Evolutionary conservation across 129 eudicot genomes (phyloP).

Genomic region (Helianthus tuberosus): DNA sequence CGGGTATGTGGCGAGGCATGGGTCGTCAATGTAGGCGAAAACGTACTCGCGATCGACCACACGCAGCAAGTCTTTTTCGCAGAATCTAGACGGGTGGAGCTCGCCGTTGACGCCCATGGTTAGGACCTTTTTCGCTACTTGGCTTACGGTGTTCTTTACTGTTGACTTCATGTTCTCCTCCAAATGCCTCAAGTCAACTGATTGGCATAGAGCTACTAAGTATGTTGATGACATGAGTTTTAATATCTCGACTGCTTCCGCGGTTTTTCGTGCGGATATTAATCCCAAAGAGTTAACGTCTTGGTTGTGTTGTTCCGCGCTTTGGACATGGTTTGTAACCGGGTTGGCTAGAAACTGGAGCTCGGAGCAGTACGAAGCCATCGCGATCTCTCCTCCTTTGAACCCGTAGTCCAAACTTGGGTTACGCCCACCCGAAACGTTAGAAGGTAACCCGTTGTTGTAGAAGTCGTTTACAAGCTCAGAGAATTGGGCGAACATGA

Average conservation of each 20-base stretch:
- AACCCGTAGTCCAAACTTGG: conserved; percentile 81
- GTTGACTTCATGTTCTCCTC: conserved; percentile 62
- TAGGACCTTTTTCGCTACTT: conserved; percentile 57
- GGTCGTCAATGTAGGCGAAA: conserved; percentile 55
- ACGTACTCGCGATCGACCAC: conserved; percentile 60
- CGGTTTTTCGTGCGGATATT: conserved; percentile 68
- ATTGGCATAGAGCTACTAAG: conserved; percentile 70
- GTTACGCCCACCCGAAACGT: conserved; percentile 71
- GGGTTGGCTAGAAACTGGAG: conserved; percentile 81
- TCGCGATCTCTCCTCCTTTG: conserved; percentile 79
- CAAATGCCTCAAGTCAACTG: conserved; percentile 68
- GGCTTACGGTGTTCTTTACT: conserved; percentile 68
- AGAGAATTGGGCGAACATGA: conserved; percentile 78
- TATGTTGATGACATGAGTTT: conserved; percentile 68
- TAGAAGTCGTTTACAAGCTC: conserved; percentile 77
- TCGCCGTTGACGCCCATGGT: conserved; percentile 60
- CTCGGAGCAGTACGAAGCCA: conserved; percentile 80
- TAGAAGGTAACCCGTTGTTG: conserved; percentile 76
- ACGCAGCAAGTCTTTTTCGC: conserved; percentile 51
- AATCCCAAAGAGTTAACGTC: conserved; percentile 74
- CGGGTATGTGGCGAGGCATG: conserved; percentile 46
- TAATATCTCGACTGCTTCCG: conserved; percentile 64
- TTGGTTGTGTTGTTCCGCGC: conserved; percentile 85
- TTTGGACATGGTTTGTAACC: conserved; percentile 74
- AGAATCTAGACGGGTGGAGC: conserved; percentile 55